A percentile compares a stretch with the other conserved stretches of the same genome.
Conservation (phyloP, 2,329 filamentous ascomycete genomes). For the Geosmithia flava region DNA sequence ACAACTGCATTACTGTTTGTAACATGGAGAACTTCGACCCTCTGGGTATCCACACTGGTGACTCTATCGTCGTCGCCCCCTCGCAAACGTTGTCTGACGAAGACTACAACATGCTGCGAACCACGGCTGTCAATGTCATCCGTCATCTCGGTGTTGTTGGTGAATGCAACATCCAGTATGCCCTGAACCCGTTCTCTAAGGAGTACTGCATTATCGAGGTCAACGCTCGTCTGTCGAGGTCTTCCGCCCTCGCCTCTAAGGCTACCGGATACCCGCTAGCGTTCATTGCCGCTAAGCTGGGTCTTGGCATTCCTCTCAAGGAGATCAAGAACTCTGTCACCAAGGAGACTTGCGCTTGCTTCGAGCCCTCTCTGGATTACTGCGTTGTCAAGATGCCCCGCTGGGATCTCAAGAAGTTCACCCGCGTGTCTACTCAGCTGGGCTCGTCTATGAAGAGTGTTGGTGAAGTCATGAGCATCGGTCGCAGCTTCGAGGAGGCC, state of each 20-base stretch:
- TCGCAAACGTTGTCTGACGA: conserved; percentile 95
- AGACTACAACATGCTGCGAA: conserved; percentile 98
- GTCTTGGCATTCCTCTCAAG: conserved; percentile 87
- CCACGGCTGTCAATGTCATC: conserved; percentile 93
- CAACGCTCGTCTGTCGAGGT: conserved; percentile 90
- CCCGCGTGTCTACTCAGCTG: conserved; percentile 85
- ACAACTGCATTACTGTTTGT: conserved; percentile 99
- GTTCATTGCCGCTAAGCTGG: conserved; percentile 93
- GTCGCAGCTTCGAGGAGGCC: conserved; percentile 91
- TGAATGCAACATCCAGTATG: conserved; percentile 99
- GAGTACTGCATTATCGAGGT: conserved; percentile 99
- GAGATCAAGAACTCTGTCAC: conserved; percentile 96
- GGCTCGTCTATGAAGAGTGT: conserved; percentile 99
- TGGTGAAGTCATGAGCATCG: conserved; percentile 97
- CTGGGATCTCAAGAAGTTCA: conserved; percentile 99
- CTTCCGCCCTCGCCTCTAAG: conserved; percentile 91
- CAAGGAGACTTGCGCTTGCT: conserved; percentile 91
- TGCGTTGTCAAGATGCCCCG: conserved; percentile 97
- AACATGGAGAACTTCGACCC: conserved; percentile 99
- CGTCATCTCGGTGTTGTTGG: conserved; percentile 93
- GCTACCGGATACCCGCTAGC: conserved; percentile 93
- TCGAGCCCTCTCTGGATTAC: conserved; percentile 96
- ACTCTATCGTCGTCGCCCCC: conserved; percentile 95
- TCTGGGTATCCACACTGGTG: conserved; percentile 92
- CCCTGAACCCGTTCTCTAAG: conserved; percentile 83